A percentile compares a stretch with the other conserved stretches of the same genome.
These are phyloP conservation scores for Fusarium luffae DNA, from an alignment of 2,329 filamentous ascomycete genomes.

Conservation along the genomic window DNA sequence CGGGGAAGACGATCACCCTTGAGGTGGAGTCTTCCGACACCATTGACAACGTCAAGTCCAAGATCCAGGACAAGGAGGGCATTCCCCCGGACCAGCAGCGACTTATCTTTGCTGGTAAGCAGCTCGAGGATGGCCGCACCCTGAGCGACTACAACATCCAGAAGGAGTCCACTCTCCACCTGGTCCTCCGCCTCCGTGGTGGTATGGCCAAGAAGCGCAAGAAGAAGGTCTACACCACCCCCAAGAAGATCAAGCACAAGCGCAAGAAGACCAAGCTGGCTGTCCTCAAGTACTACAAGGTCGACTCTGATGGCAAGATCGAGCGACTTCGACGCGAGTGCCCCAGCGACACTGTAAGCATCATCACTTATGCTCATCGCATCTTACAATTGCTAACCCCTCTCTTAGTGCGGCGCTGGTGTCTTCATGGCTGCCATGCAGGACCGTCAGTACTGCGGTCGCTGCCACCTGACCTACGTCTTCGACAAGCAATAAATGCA, in stretches of 20 bases:
- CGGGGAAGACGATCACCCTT: constrained; percentile 99
- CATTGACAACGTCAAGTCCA: constrained; percentile 99
- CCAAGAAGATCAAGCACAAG: constrained; percentile 99
- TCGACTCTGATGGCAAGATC: constrained; percentile 99
- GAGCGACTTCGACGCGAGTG: constrained; percentile 99
- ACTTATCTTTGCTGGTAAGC: constrained; percentile 99
- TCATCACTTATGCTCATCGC: accelerated
- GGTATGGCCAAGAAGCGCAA: constrained; percentile 97
- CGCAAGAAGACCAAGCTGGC: constrained; percentile 99
- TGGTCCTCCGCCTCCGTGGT: constrained; percentile 97
- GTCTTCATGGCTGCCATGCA: constrained; percentile 99
- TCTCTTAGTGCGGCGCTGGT: constrained; percentile 90
- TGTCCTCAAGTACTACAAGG: constrained; percentile 99
- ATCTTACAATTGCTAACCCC: constrained; percentile 49
- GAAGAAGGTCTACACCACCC: constrained; percentile 99
- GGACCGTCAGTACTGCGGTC: constrained; percentile 96
- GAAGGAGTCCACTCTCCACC: constrained; percentile 99
- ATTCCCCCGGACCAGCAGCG: constrained; percentile 99
- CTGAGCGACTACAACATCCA: constrained; percentile 99
- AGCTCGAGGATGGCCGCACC: constrained; percentile 99
- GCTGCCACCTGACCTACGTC: constrained; percentile 79
- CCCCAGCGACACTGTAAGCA: constrained; percentile 84
- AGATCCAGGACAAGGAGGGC: constrained; percentile 98
- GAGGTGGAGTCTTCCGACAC: constrained; percentile 99
- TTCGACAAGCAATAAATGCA: constrained; percentile 72